Conservation (phyloP, 2,329 filamentous ascomycete genomes). For the Diaporthe amygdali region DNA sequence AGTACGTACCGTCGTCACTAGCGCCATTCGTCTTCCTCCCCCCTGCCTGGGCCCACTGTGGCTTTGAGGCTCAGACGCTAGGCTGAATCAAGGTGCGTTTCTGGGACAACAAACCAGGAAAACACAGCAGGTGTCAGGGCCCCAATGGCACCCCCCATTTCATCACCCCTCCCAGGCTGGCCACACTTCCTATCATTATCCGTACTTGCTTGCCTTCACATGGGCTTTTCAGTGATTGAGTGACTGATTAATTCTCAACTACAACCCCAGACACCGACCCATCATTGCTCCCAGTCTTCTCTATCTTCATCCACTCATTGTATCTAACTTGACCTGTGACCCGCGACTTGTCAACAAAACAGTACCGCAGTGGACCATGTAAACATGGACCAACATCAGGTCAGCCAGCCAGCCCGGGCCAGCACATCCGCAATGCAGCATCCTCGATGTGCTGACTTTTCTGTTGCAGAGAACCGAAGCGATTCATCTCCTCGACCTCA, state of each 20-base stretch:
- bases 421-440: neutral
- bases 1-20: neutral
- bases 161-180: neutral
- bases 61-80: slow-evolving; percentile 11
- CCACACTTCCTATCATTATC: neutral
- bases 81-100: neutral
- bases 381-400: slow-evolving; percentile 44
- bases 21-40: slow-evolving; percentile 1
- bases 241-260: neutral
- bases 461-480: slow-evolving; percentile 46
- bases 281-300: neutral
- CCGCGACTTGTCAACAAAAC: slow-evolving; percentile 28
- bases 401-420: slow-evolving; percentile 29
- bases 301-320: neutral
- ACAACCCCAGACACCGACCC: neutral
- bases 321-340: slow-evolving; percentile 30
- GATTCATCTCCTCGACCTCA: slow-evolving; percentile 68
- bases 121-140: slow-evolving; percentile 4
- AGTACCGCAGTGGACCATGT: slow-evolving; percentile 33
- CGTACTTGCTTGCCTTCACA: neutral
- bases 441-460: neutral
- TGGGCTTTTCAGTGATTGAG: neutral
- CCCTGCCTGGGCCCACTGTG: neutral
- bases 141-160: neutral
- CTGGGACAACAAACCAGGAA: slow-evolving; percentile 4